Base-by-base conservation (phyloP, 2,329 filamentous ascomycete genomes). In the Colletotrichum eleusines region DNA sequence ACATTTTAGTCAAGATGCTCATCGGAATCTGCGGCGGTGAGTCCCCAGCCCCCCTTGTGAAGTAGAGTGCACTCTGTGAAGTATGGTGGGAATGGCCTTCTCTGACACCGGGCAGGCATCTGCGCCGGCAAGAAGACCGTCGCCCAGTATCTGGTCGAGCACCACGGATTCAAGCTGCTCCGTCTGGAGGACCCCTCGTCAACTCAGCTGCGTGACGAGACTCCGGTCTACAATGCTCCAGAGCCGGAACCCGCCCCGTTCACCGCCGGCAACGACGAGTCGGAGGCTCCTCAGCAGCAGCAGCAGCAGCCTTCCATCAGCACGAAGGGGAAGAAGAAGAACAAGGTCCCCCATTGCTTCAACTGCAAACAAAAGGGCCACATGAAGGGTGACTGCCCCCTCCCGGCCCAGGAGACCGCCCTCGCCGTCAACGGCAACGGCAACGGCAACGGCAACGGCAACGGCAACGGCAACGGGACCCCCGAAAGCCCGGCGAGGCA, bases 101-200 rank as follows among this genome's bases (percentile, higher is more conserved):
- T 40, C 64, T 61, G 4, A 68, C 57, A 73, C 69, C 40, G 38
- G 50, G 50, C 77, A 96, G 95, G 93, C 77, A 95, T 98, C 76
- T 98, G 95, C 84, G 91, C 95, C 59, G 96, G 96, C 77, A 98
- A 98, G 84, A 91, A 90, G 78, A 94, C 94, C 12, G 93, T 98
- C 74, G 94, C 94, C 69, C 89, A 93, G 65, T 98, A 97, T 79
- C 89, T 99, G 11, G 89, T 95, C 74, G 88, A 94, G 73, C 89
- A 95, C 74, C 92, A 98, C 81, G 90, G 89, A 72, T 99, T 98
- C 82, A 90, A 88, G 72, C 89, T 89, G 57, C 87, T 98, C 68
- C 86, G 89, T 75, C 85, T 97, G 38, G 81, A 76, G 9, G 28
- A 60, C 26, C 66, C 67, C 14, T 44, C 63, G 12, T 35, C 54